Evolutionary conservation across 768 basidiomycete species (phyloP).

Genomic region (Amanita subjunquillea): DNA sequence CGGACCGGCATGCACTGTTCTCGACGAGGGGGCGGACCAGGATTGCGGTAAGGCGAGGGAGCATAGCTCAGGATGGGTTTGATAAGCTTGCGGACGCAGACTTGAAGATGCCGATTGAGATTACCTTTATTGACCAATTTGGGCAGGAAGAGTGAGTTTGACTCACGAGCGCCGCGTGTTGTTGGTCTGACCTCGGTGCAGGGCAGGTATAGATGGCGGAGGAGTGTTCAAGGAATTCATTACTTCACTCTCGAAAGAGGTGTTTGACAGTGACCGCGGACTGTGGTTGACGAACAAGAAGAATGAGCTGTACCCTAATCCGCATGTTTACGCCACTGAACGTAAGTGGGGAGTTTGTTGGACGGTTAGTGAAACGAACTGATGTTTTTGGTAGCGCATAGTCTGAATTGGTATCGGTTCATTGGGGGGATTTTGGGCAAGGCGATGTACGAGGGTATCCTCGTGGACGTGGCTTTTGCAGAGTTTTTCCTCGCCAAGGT

Average conservation of each 20-base stretch:
- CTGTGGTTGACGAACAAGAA: slow-evolving; percentile 87
- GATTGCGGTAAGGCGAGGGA: slow-evolving; percentile 59
- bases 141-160: slow-evolving; percentile 69
- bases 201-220: slow-evolving; percentile 91
- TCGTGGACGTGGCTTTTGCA: slow-evolving; percentile 92
- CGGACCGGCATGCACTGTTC: slow-evolving; percentile 8
- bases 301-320: slow-evolving; percentile 93
- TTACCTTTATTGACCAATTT: slow-evolving; percentile 88
- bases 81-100: slow-evolving; percentile 68
- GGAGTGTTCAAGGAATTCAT: slow-evolving; percentile 98
- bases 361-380: background rate
- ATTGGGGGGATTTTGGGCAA: slow-evolving; percentile 93
- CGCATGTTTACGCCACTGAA: slow-evolving; percentile 86
- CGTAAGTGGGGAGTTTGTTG: slow-evolving; percentile 30
- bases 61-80: slow-evolving; percentile 87
- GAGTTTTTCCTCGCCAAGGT: slow-evolving; percentile 91
- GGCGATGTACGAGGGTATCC: slow-evolving; percentile 91
- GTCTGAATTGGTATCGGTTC: slow-evolving; percentile 86
- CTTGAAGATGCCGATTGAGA: slow-evolving; percentile 75
- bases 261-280: slow-evolving; percentile 90
- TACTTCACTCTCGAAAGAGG: slow-evolving; percentile 86
- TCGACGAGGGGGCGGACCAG: slow-evolving; percentile 16
- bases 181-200: slow-evolving; percentile 14
- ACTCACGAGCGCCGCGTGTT: too few species aligned
- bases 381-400: slow-evolving; percentile 46